A percentile compares a stretch with the other conserved stretches of the same genome.
Conservation (phyloP, 306 rosid genomes). For the Vigna unguiculata region DNA sequence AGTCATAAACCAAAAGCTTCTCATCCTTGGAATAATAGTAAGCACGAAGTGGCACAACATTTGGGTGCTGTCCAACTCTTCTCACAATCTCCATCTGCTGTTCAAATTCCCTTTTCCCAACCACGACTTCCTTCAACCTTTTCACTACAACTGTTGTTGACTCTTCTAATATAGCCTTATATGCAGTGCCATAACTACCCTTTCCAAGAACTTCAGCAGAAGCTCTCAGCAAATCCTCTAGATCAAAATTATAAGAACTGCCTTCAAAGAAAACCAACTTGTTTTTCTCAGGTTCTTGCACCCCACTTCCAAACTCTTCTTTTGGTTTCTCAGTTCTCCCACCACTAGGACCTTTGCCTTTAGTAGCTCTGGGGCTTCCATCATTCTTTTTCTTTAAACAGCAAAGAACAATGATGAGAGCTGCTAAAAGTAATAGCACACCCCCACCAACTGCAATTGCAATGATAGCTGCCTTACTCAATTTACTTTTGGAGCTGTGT, state of each 20-base stretch:
- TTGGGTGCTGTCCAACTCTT: conserved; percentile 71
- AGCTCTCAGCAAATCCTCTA: conserved; percentile 85
- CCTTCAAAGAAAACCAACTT: conserved; percentile 88
- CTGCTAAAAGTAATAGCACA: conserved; percentile 57
- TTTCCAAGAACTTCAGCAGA: conserved; percentile 92
- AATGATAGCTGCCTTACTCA: conserved; percentile 71
- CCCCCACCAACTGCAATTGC: conserved; percentile 85
- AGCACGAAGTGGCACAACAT: conserved; percentile 82
- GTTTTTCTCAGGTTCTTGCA: conserved; percentile 87
- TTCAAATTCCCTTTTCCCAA: conserved; percentile 77
- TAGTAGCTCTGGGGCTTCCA: conserved; percentile 51
- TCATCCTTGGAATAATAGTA: conserved; percentile 93
- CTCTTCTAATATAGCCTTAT: conserved; percentile 86
- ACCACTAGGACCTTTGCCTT: conserved; percentile 69
- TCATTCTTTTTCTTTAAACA: conserved; percentile 68
- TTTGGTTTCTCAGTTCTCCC: conserved; percentile 84
- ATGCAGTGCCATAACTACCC: conserved; percentile 90
- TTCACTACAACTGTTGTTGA: conserved; percentile 86
- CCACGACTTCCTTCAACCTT: conserved; percentile 87
- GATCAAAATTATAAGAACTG: conserved; percentile 82
- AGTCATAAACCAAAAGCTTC: conserved; percentile 84
- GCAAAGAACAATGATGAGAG: conserved; percentile 61
- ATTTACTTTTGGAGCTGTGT: conserved; percentile 58
- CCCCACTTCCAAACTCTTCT: conserved; percentile 90
- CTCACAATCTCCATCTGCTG: conserved; percentile 86